Conservation (phyloP, 805 yeast species). For the Spathaspora sp. region DNA sequence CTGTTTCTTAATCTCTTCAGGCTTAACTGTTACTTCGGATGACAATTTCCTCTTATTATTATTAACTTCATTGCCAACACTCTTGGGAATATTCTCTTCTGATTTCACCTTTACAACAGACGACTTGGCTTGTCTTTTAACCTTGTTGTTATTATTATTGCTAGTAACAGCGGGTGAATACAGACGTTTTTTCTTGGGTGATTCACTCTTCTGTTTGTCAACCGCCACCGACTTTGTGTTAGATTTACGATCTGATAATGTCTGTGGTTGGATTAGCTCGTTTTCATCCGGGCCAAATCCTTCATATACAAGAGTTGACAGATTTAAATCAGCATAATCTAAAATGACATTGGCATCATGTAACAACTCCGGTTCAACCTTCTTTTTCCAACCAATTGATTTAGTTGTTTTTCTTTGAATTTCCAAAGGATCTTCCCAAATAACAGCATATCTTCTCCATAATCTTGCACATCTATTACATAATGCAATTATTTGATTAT, state of each 20-base stretch:
- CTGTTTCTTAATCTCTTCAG: conserved; percentile 8
- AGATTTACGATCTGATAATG: not conserved
- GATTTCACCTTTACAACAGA: not conserved
- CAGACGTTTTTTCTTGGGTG: not conserved
- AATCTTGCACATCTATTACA: conserved; percentile 85
- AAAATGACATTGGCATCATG: conserved; percentile 58
- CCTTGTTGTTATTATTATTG: not conserved
- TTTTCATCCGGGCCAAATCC: not conserved
- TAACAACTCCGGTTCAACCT: conserved; percentile 62
- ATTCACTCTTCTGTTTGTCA: not conserved
- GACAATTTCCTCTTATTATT: not conserved
- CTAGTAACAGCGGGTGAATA: not conserved
- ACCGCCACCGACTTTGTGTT: not conserved
- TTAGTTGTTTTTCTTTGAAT: conserved; percentile 47
- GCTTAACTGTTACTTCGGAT: not conserved
- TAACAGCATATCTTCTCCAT: conserved; percentile 87
- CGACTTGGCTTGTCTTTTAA: not conserved
- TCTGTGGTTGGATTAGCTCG: no score
- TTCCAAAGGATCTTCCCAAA: conserved; percentile 79
- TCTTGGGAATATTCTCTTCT: not conserved
- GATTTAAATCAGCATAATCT: conserved; percentile 41
- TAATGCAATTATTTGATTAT: conserved; percentile 47
- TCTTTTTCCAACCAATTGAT: conserved; percentile 53
- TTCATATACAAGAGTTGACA: conserved; percentile 20
- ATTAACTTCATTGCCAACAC: not conserved